These are phyloP conservation scores for Trichoderma hamatum DNA, from an alignment of 2,329 filamentous ascomycete genomes.

Conservation along the genomic window DNA sequence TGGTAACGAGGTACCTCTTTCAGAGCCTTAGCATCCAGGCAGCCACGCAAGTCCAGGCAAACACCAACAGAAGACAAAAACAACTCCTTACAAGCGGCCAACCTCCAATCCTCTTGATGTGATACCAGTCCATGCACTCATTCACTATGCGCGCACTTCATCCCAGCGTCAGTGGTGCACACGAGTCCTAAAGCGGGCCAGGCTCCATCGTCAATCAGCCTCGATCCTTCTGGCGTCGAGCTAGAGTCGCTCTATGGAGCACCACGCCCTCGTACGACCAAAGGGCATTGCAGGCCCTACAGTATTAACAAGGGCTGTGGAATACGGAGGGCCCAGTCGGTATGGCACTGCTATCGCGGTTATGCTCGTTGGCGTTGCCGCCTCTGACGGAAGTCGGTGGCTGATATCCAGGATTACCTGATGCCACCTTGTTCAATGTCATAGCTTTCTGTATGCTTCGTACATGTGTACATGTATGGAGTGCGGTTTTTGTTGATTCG, in stretches of 20 bases:
- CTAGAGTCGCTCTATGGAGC: constrained; percentile 14
- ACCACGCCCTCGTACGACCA: constrained; percentile 16
- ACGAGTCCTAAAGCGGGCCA: constrained; percentile 14
- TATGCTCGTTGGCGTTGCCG: neutral
- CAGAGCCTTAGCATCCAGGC: neutral
- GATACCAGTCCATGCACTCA: neutral
- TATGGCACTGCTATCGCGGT: neutral
- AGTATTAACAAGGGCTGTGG: neutral
- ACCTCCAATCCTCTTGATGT: neutral
- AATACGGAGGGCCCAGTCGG: neutral
- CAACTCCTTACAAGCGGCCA: neutral
- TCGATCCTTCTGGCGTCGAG: constrained; percentile 24
- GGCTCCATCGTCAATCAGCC: constrained; percentile 23
- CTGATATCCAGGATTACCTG: neutral
- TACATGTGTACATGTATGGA: neutral
- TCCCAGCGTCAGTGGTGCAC: constrained; percentile 11
- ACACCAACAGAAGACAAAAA: neutral
- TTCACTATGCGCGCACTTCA: constrained; percentile 1
- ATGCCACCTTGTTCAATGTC: neutral
- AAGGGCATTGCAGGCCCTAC: neutral
- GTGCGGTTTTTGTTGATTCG: neutral
- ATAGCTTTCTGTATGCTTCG: neutral
- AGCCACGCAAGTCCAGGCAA: neutral
- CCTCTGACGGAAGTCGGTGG: neutral
- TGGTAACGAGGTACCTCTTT: neutral